These are phyloP conservation scores for Oenanthe sinensis DNA, from an alignment of 129 eudicot species.

Conservation along the genomic window DNA sequence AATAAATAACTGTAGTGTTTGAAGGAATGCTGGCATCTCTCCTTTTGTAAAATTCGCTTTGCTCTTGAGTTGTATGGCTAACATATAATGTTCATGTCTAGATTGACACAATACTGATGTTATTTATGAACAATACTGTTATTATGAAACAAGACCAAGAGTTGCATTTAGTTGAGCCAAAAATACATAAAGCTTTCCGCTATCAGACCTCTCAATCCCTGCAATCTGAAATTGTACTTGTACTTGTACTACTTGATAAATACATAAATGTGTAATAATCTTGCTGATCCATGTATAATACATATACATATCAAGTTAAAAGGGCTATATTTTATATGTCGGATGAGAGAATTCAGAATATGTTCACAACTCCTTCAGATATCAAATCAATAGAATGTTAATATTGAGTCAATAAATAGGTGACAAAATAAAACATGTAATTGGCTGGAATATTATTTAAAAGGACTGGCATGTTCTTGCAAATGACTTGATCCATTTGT, in stretches of 20 bases:
- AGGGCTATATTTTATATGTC: not conserved
- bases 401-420: not conserved
- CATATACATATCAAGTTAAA: not conserved
- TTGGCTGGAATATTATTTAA: not conserved
- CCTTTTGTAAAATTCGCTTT: not conserved
- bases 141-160: not conserved
- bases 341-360: not conserved
- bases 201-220: not conserved
- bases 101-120: not conserved
- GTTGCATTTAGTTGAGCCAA: not conserved
- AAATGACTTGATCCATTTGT: not conserved
- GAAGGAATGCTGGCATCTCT: not conserved
- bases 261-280: not conserved
- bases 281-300: not conserved
- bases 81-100: not conserved
- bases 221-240: not conserved
- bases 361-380: not conserved
- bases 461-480: not conserved
- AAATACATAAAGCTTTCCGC: not conserved
- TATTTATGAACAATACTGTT: too few relatives aligned
- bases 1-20: not conserved
- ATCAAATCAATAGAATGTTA: not conserved
- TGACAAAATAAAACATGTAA: not conserved
- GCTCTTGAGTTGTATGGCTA: slow-evolving; percentile 9
- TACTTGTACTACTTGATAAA: not conserved